Evolutionary conservation across 169 alveolate species (phyloP), one percentile per base, ranked within the genome.

Genomic region (Toxoplasma gondii): DNA sequence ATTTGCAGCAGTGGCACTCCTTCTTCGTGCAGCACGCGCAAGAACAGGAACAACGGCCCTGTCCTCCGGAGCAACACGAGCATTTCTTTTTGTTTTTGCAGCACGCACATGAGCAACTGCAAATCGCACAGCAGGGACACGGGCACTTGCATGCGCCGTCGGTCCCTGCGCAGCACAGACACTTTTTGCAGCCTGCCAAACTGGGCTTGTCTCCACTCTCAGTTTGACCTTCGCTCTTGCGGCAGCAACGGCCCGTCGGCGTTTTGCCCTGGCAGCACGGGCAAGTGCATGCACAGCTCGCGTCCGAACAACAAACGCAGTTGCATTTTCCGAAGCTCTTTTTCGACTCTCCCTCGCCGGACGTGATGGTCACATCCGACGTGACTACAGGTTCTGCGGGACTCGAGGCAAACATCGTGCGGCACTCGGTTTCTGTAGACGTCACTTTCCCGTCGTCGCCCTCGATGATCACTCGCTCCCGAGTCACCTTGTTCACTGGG

Each of bases 381-480:
- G 74, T 12, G n/a, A 64, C 74, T 64, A 1, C 34, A 19, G 74
- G 24, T 22, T 64, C 74, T 64, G 74, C 7, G 24, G 74, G 29
- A 64, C 58, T 49, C 12, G 74, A 31, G 7, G 74, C 74, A 64
- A 64, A 64, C 24, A 64, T 27, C 29, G 74, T 64, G 74, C n/a
- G 74, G n/a, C 34, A 22, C 74, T 64, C 74, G 24, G n/a, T 64
- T 27, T 22, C 74, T 31, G 74, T 64, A 16, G 74, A 64, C 29
- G 74, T 64, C n/a, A 64, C 74, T 19, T 64, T 64, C 74, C 74
- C 74, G 74, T 64, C 74, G 74, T 64, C 74, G 74, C 74, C 74
- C 74, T 64, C 74, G 34, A 64, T 27, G n/a, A 64, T 31, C 34
- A 27, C n/a, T 64, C 74, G 9, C n/a, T 64, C 74, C n/a, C 22